Evolutionary conservation across 176 grass and related monocot genomes (phyloP), one percentile per base, ranked within the genome.

Genomic region (Bolboschoenus planiculmis): DNA sequence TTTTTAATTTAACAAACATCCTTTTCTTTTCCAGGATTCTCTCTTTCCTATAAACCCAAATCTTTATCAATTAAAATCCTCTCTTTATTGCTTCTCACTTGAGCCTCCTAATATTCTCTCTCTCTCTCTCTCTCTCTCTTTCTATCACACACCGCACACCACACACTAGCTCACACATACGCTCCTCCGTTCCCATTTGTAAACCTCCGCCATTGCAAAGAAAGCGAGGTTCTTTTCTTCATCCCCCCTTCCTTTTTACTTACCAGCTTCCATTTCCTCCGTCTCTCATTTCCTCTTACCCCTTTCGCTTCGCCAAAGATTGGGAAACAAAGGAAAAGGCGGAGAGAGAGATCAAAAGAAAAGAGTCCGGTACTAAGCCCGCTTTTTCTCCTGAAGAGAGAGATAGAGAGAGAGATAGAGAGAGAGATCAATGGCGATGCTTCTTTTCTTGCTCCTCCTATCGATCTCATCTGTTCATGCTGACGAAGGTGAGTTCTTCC

Each of bases 401-500:
- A 44, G 33, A 53, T 50, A n/a, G 79, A 30, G 57, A 4, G 39
- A 63, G 29, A 44, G 33, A 53, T 50, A n/a, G 79, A 30, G 57
- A 4, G 39, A 63, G 29, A 44, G 33, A 53, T 50, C 5, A 16
- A 93, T 91, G 86, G 81, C 55, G 84, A 58, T 80, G 82, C 81
- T 88, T 74, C 4, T 87, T 62, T 70, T 83, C 56, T 61, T 91
- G 40, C 3, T 91, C 44, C 64, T 93, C 24, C 83, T 91, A 36
- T 55, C 78, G 2, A 67, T 61, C 21, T 36, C 85, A 0, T 64
- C 70, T 8, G 84, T 78, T 62, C 89, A 30, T 56, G 91, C 89
- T 3, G 91, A 93, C 11, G 87, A 97, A 42, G 94, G 94, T 97
- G 78, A 89, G 94, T 71, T 85, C 72, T 70, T 85, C 71, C 47